Conservation (phyloP, 495 filamentous ascomycete genomes). For the Neurospora sp. region DNA sequence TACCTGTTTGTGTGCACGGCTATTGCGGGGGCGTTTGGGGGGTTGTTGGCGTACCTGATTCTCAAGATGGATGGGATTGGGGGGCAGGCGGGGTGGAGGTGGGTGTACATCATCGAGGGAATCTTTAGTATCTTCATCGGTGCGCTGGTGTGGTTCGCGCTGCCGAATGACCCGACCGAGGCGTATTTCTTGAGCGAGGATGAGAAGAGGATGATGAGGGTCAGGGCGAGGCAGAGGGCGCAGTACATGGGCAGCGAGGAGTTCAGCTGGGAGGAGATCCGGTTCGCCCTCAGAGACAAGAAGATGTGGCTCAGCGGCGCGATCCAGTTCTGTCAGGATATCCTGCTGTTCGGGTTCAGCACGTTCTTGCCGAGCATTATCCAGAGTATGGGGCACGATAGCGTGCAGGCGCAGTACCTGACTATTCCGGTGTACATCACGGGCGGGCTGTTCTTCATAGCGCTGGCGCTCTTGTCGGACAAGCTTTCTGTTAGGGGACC, state of each 20-base stretch:
- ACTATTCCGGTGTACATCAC: constrained; percentile 31
- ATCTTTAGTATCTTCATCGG: constrained; percentile 58
- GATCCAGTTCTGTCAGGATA: constrained; percentile 42
- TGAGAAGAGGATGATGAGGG: constrained; percentile 42
- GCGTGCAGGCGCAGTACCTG: constrained; percentile 32
- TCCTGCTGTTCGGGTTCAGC: constrained; percentile 48
- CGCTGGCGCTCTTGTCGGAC: constrained; percentile 33
- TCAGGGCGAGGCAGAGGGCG: constrained; percentile 22
- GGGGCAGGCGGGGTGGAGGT: constrained; percentile 59
- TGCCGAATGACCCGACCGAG: constrained; percentile 41
- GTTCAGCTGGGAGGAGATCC: constrained; percentile 42
- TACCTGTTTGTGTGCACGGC: constrained; percentile 79
- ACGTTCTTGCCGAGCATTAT: constrained; percentile 52
- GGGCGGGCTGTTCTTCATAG: constrained; percentile 32
- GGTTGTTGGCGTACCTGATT: constrained; percentile 61
- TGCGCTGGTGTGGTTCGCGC: constrained; percentile 47
- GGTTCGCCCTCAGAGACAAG: constrained; percentile 26
- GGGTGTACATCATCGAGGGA: constrained; percentile 71
- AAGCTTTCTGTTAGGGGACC: constrained; percentile 14
- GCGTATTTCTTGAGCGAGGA: constrained; percentile 40
- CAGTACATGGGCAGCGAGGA: constrained; percentile 39
- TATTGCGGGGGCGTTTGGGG: constrained; percentile 69
- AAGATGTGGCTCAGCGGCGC: constrained; percentile 30
- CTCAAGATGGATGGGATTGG: constrained; percentile 56
- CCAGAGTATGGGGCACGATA: constrained; percentile 39